Evolutionary conservation across 176 grass and related monocot species (phyloP).

Genomic region (Cenchrus purpureus): DNA sequence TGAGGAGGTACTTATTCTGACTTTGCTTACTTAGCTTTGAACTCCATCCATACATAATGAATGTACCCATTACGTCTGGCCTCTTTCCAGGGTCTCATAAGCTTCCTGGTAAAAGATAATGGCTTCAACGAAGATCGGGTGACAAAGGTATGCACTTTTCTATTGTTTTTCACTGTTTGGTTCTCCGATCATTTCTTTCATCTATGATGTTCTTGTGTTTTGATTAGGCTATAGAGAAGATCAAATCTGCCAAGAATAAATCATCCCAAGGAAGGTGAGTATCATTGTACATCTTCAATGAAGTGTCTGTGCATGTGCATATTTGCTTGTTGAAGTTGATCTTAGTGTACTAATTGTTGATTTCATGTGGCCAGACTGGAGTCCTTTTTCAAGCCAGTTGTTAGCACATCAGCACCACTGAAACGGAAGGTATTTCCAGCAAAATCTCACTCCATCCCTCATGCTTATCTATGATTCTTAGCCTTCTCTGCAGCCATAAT

Average conservation of each 20-base stretch:
- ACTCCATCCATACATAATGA: conserved; percentile 5
- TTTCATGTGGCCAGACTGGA: conserved; percentile 50
- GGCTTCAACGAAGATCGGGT: conserved; percentile 89
- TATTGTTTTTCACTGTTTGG: conserved; percentile 3
- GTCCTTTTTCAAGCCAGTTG: conserved; percentile 69
- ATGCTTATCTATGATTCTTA: neutral
- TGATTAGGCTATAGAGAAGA: conserved; percentile 89
- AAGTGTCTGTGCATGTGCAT: neutral
- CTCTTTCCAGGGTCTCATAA: conserved; percentile 59
- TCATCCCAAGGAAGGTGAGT: conserved; percentile 68
- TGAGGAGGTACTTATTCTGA: conserved; percentile 60
- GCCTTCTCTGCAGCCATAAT: neutral
- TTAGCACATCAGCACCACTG: conserved; percentile 36
- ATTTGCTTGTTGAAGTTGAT: conserved; percentile 20
- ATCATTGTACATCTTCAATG: neutral
- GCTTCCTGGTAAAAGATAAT: conserved; percentile 82
- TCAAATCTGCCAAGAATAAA: conserved; percentile 88
- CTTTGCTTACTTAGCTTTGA: conserved; percentile 6
- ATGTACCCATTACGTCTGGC: neutral
- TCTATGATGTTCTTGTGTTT: conserved; percentile 21
- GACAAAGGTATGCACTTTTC: conserved; percentile 66
- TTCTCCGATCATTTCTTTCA: conserved; percentile 22
- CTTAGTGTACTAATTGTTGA: neutral
- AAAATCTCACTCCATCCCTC: conserved; percentile 5
- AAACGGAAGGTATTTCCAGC: conserved; percentile 57